These are phyloP conservation scores for Oldenlandia corymbosa DNA, from an alignment of 257 asterid species.

Conservation along the genomic window DNA sequence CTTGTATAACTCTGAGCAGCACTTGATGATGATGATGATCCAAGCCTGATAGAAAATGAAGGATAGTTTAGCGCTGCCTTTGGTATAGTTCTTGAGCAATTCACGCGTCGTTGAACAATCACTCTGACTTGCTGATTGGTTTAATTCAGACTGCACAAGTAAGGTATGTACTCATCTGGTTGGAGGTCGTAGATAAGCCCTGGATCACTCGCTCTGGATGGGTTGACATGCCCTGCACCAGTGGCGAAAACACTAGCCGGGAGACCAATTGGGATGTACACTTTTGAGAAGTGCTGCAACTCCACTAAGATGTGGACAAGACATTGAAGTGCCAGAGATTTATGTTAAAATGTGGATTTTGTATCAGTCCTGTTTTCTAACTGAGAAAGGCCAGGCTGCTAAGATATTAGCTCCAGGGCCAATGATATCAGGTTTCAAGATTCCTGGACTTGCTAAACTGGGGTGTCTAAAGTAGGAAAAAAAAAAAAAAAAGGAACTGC, in stretches of 20 bases:
- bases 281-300: not conserved
- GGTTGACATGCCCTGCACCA: constrained; percentile 6
- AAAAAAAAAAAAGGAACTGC: not conserved
- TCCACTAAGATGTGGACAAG: constrained; percentile 1
- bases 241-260: not conserved
- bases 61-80: not conserved
- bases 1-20: no score
- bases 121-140: not conserved
- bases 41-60: not conserved
- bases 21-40: no score
- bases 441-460: not conserved
- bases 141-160: not conserved
- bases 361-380: not conserved
- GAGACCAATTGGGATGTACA: constrained; percentile 3
- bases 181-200: not conserved
- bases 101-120: not conserved
- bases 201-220: not conserved
- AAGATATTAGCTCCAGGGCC: not conserved
- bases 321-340: not conserved
- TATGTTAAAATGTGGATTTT: not conserved
- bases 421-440: not conserved
- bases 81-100: not conserved
- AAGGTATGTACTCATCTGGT: not conserved
- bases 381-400: not conserved
- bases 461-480: constrained; percentile 1